Base-by-base conservation (phyloP, 179 eudicot species). In the Actinidia chinensis region DNA sequence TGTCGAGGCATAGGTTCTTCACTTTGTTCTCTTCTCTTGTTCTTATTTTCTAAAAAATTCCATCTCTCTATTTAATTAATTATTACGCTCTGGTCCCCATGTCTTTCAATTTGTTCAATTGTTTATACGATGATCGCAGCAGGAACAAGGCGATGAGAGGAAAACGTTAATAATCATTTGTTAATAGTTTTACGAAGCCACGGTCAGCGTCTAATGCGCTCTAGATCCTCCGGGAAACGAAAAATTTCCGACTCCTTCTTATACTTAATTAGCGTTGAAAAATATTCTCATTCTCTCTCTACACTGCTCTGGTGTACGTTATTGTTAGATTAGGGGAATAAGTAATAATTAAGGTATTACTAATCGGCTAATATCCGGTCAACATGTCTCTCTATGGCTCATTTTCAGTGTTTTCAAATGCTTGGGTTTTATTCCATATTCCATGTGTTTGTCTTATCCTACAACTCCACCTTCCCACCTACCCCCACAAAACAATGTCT, bases 151-250 rank as follows among this genome's bases (percentile, higher is more conserved):
- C 40, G 40, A 36, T 36, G 40, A 36, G 40, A 36, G 40, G 40
- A 36, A 36, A 36, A 36, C 40, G 47, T 59, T 72, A 66, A 36
- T 36, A 36, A 59, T 76, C 22, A 10, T 58, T 83, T 70, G 40
- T 81, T 81, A 81, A 83, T 71, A 66, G 52, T 64, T 81, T 86
- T 48, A 52, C 66, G 51, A 88, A 73, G 75, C 73, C 67, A 68
- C 58, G 89, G 93, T 90, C 93, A 90, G 93, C 93, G 93, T 75
- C 87, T 87, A 84, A 88, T 87, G 88, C 93, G 93, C 90, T 90
- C 88, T 88, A 88, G 93, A 90, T 87, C 83, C 90, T 81, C 85
- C 85, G 93, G 91, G 90, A 87, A 85, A 71, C 76, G 87, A 17
- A 68, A 82, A 36, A 48, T 56, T 13, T 81, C 83, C 82, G 78